Conservation (phyloP, 139 green algal species). For the Cymbomonas tetramitiformis region DNA sequence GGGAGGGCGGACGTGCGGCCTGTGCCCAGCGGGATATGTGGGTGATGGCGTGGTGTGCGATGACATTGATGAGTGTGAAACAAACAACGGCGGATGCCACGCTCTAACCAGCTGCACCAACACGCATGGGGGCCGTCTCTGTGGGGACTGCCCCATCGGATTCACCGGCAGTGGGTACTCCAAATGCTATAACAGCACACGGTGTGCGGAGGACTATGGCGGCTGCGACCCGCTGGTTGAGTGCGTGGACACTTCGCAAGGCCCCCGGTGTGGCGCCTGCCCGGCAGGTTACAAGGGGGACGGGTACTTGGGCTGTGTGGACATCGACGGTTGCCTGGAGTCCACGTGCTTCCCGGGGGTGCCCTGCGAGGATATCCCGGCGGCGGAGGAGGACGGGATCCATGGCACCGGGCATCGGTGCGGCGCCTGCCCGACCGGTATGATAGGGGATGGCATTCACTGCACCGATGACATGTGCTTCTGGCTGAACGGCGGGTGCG, state of each 20-base stretch:
- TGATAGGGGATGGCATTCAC: neutral
- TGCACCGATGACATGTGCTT: neutral
- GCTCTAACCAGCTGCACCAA: slow-evolving; percentile 8
- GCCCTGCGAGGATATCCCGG: slow-evolving; percentile 1
- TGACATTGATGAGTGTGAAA: neutral
- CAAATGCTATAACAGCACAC: neutral
- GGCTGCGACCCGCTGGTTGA: slow-evolving; percentile 2
- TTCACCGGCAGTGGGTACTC: slow-evolving; percentile 2
- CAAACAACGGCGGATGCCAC: neutral
- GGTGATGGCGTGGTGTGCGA: neutral
- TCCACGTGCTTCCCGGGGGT: slow-evolving; percentile 1
- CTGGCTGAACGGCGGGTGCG: neutral
- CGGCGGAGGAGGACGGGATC: too few relatives aligned
- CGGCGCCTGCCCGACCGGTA: neutral
- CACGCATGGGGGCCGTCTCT: neutral
- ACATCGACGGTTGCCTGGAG: slow-evolving; percentile 5
- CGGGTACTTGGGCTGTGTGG: neutral
- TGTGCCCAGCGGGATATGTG: neutral
- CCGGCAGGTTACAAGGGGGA: neutral
- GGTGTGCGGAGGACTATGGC: slow-evolving; percentile 1
- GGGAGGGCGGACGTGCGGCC: neutral
- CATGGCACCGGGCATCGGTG: neutral
- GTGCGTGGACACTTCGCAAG: neutral
- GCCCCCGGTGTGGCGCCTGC: neutral
- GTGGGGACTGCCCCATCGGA: neutral